Base-by-base conservation (phyloP, 2,329 filamentous ascomycete species). In the Curvularia sp. region DNA sequence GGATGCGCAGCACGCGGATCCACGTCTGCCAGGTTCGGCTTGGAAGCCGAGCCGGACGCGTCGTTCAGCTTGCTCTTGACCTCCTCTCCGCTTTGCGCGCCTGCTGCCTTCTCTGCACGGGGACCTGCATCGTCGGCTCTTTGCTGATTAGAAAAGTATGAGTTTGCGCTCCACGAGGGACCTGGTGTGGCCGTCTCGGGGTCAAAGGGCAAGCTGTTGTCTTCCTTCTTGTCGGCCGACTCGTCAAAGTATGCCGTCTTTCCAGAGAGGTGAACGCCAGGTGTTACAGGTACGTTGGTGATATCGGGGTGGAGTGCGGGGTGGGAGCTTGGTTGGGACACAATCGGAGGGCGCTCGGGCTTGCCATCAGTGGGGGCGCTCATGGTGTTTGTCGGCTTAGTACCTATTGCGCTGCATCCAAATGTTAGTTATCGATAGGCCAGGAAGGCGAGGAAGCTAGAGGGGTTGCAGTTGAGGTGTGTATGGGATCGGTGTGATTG, bases 1-100 rank as follows among this genome's bases (percentile, higher is more conserved):
- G 86, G 84, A 68, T 88, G 82, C 33, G 84, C 82, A 48, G 80
- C 77, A 49, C 81, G 80, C 26, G 86, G 85, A 63, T 88, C 84
- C 20, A 82, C 65, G 55, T 83, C 79, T n/a, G 79, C 76, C 35
- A 78, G 71, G 44, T 81, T 77, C 8, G 72, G 67, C 33, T 80
- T 78, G 49, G 75, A 74, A 3, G 73, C 69, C 7, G 64, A 63
- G 53, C 65, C 77, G 71, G 55, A 61, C 1, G 77, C 69, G 24
- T 84, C 71, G 65, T 83, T 86, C 61, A 86, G 67, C n/a, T 83
- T 82, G 51, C 81, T 80, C 44, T 86, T 72, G 38, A 86, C 70
- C 35, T 86, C 84, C 55, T 81, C 79, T 13, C 79, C 80, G 3
- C 80, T 79, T 43, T 74, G 77, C 38, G 79, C 80, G 57, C 80